Evolutionary conservation across 202 grass and related monocot genomes (phyloP).

Genomic region (Schoenoplectus tabernaemontani): DNA sequence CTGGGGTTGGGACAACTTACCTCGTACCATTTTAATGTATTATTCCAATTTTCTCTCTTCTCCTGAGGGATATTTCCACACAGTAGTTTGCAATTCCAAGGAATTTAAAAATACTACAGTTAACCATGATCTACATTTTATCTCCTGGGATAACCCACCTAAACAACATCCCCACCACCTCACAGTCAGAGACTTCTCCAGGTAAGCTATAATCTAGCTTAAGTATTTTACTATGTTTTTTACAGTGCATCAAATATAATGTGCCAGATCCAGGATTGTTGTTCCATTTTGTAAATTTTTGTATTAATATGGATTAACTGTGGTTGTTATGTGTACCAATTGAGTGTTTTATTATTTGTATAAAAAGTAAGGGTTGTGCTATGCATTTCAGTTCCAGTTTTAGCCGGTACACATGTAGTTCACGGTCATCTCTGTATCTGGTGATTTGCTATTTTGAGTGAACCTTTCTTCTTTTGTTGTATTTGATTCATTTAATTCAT

Average conservation of each 20-base stretch:
- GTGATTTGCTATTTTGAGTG: background rate
- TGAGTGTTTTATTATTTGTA: background rate
- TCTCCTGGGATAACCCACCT: conserved; percentile 84
- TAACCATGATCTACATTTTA: conserved; percentile 75
- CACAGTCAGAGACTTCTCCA: conserved; percentile 40
- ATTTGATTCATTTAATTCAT: background rate
- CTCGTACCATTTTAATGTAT: conserved; percentile 76
- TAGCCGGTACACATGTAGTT: background rate
- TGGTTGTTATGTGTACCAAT: background rate
- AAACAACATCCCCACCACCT: conserved; percentile 85
- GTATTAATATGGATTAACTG: background rate
- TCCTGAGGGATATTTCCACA: conserved; percentile 87
- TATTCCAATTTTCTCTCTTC: conserved; percentile 89
- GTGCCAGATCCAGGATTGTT: background rate
- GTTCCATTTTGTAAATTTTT: background rate
- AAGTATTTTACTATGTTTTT: background rate
- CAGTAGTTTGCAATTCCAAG: conserved; percentile 65
- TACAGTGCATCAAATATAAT: background rate
- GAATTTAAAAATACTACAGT: conserved; percentile 74
- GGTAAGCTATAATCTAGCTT: background rate
- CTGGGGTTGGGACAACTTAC: conserved; percentile 91
- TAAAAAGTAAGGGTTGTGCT: background rate
- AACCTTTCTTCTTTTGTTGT: background rate
- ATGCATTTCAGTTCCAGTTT: background rate
- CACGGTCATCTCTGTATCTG: background rate